Evolutionary conservation across 2,329 filamentous ascomycete species (phyloP).

Genomic region (Grosmannia penicillata): DNA sequence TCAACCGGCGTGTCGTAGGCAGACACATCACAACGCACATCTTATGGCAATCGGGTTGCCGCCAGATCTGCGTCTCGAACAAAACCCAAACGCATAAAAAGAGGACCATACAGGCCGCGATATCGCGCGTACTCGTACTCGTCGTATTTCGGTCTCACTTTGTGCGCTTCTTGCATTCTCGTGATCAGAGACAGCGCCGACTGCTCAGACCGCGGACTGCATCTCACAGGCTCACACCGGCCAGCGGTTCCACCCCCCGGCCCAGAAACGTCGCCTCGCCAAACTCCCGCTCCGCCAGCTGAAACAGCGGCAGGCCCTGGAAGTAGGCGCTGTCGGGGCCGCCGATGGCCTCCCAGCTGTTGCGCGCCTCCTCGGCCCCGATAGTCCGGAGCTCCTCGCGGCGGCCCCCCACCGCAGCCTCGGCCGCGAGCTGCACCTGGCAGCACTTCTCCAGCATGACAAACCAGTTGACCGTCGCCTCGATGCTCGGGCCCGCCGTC

Average conservation of each 20-base stretch:
- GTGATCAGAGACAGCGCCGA: no score
- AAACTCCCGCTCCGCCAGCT: conserved; percentile 14
- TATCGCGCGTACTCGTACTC: no score
- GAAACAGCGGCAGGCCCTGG: conserved; percentile 14
- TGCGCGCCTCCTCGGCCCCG: conserved; percentile 11
- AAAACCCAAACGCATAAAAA: no score
- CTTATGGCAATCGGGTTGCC: no score
- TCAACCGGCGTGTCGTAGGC: no score
- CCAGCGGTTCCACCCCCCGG: conserved; percentile 8
- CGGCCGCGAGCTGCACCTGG: conserved; percentile 34
- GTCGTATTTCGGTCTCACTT: no score
- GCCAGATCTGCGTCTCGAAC: no score
- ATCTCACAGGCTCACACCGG: not conserved
- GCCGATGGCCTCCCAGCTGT: conserved; percentile 13
- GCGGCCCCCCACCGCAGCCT: conserved; percentile 44
- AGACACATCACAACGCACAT: no score
- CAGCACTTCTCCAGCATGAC: conserved; percentile 33
- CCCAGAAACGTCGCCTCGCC: conserved; percentile 14
- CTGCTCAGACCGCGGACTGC: no score
- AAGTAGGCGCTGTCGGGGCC: conserved; percentile 10
- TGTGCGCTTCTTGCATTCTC: no score
- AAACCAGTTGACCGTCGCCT: conserved; percentile 39
- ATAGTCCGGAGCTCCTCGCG: conserved; percentile 23
- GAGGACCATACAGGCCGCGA: no score
- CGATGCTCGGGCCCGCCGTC: conserved; percentile 33